These are phyloP conservation scores for Heliocybe sulcata DNA, from an alignment of 1,284 basidiomycete genomes.

Conservation along the genomic window DNA sequence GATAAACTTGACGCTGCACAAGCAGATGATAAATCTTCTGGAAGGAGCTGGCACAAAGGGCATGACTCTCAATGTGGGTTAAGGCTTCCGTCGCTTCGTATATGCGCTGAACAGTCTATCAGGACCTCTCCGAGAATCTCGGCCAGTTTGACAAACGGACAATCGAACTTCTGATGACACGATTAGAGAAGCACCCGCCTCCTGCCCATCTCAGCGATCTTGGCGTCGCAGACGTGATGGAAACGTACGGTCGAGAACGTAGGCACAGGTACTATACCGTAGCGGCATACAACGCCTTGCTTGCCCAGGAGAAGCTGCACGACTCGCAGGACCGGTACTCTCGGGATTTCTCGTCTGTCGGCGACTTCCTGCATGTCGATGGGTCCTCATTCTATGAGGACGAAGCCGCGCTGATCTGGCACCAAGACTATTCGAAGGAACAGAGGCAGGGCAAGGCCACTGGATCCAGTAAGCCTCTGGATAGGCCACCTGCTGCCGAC, in stretches of 20 bases:
- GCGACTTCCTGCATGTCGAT: constrained; percentile 41
- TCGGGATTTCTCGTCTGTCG: constrained; percentile 40
- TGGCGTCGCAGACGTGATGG: constrained; percentile 58
- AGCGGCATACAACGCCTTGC: constrained; percentile 46
- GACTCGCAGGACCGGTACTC: constrained; percentile 31
- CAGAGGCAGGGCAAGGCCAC: constrained; percentile 4
- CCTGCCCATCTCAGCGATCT: constrained; percentile 67
- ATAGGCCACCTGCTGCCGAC: neutral
- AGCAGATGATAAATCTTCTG: constrained; percentile 66
- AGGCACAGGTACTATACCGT: constrained; percentile 74
- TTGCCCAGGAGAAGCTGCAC: constrained; percentile 52
- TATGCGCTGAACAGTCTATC: constrained; percentile 7
- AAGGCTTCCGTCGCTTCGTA: constrained; percentile 5
- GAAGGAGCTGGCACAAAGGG: constrained; percentile 58
- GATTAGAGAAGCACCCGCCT: constrained; percentile 54
- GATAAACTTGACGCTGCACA: constrained; percentile 59
- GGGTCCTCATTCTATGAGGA: constrained; percentile 46
- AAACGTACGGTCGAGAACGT: constrained; percentile 73
- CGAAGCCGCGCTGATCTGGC: constrained; percentile 29
- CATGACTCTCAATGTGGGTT: constrained; percentile 60
- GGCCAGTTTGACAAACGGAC: constrained; percentile 72
- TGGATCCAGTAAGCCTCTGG: neutral
- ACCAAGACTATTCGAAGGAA: constrained; percentile 42
- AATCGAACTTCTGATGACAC: constrained; percentile 66
- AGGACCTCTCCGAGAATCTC: constrained; percentile 65